phyloP scores from a whole-genome alignment of 2,329 filamentous ascomycete species.

The Colletotrichum liaoningense region DNA sequence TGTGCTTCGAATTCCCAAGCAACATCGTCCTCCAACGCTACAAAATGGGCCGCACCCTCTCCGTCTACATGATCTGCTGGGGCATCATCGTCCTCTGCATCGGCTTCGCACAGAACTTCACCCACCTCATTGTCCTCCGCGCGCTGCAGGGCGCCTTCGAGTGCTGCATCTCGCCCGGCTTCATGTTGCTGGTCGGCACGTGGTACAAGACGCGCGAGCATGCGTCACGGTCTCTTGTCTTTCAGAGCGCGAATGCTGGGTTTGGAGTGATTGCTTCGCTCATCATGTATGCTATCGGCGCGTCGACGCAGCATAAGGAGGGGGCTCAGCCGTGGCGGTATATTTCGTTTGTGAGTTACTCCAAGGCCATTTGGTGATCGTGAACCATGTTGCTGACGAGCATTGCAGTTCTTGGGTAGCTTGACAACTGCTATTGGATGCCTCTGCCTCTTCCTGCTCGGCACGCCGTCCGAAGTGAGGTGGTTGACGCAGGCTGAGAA shows the following conservation, averaged over 20 bases:
- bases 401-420: constrained; percentile 45
- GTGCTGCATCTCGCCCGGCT: constrained; percentile 52
- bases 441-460: constrained; percentile 48
- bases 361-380: too few relatives aligned
- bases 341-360: constrained; percentile 49
- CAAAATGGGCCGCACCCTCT: constrained; percentile 32
- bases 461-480: constrained; percentile 51
- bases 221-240: constrained; percentile 23
- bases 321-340: constrained; percentile 51
- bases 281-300: constrained; percentile 50
- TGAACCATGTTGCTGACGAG: too few relatives aligned
- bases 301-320: constrained; percentile 41
- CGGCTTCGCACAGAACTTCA: constrained; percentile 51
- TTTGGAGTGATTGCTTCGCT: constrained; percentile 49
- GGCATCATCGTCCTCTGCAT: constrained; percentile 50
- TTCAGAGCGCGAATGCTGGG: constrained; percentile 41
- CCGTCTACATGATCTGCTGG: constrained; percentile 39
- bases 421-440: constrained; percentile 47
- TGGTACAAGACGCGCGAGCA: constrained; percentile 53
- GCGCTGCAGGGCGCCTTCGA: constrained; percentile 52
- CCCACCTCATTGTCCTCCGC: constrained; percentile 48
- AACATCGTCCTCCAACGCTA: constrained; percentile 48
- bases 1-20: constrained; percentile 46
- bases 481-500: constrained; percentile 50
- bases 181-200: constrained; percentile 49